Base-by-base conservation (phyloP, 2,329 filamentous ascomycete species). In the Penicillium verrucosum region DNA sequence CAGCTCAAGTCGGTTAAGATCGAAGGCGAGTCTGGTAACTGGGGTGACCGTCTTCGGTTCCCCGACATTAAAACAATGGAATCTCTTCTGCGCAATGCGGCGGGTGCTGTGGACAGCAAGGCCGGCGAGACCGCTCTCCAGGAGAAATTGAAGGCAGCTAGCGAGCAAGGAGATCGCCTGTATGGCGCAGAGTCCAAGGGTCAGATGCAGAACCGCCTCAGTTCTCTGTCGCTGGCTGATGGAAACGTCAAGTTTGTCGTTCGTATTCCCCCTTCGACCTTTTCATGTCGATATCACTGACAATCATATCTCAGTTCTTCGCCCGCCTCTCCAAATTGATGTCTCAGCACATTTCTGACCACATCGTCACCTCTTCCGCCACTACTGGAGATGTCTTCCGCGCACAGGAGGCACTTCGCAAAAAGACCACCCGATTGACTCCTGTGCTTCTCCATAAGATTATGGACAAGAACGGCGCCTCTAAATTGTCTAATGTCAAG, bases 251-350 rank as follows among this genome's bases (percentile, higher is more conserved):
- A 89, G 70, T 92, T 94, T 78, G 85, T 86, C 56, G 90, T 94
- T 82, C 62, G 87, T 81, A 27, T 58, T 36, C 38, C 18, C 8
- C 37, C 10, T 46, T 9, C 42, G 34, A 10, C 3, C 18, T 46
- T 54, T 43, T 43, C 3, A 30, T 16, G 25, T 46, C 32, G 44
- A 44, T 40, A 21, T 53, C 25, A 53, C 60, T 60, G 61, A 62
- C 44, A 27, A 12, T 30, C 25, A 6, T n/a, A 16, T 32, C 23
- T 32, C 27, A 97, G 92, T 81, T 94, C 62, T 78, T 87, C 67
- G 96, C 96, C 77, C 87, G 90, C 57, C 78, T 92, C 59, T 85
- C 88, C 72, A 89, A 94, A 72, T 80, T 96, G 58, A 92, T 88
- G n/a, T 90, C 90, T 59, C 84, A 86, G 59, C 83, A 85, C 57